These are phyloP conservation scores for Suillus placidus DNA, from an alignment of 768 basidiomycete genomes.

Conservation along the genomic window DNA sequence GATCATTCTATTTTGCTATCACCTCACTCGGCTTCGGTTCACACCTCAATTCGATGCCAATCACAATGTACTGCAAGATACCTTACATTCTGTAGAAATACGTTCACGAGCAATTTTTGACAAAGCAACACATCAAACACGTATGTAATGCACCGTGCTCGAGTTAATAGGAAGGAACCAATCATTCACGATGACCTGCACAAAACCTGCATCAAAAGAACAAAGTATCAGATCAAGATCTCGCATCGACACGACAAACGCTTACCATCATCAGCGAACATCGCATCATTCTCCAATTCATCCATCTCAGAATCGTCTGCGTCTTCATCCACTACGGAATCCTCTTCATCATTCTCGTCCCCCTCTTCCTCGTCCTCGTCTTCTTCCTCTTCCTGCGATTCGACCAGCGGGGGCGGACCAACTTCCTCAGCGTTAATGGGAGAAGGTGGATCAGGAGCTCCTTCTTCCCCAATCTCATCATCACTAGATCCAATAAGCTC, in stretches of 20 bases:
- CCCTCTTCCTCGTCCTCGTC: slow-evolving; percentile 17
- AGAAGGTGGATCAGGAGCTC: neutral
- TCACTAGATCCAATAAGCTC: slow-evolving; percentile 5
- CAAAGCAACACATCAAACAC: slow-evolving; percentile 20
- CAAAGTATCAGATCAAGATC: slow-evolving; percentile 12
- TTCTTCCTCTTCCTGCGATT: slow-evolving; percentile 4
- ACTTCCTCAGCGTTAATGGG: neutral
- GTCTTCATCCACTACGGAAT: slow-evolving; percentile 13
- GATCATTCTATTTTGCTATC: too few species aligned
- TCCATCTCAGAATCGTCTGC: slow-evolving; percentile 8
- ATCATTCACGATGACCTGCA: slow-evolving; percentile 22
- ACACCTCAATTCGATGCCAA: too few species aligned
- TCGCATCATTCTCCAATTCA: slow-evolving; percentile 12
- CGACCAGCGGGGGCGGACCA: neutral
- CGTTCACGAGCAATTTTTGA: neutral
- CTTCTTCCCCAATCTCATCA: neutral
- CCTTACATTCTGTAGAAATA: neutral
- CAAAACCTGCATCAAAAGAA: slow-evolving; percentile 11
- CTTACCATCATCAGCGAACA: slow-evolving; percentile 9
- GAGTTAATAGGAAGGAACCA: slow-evolving; percentile 22
- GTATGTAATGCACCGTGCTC: slow-evolving; percentile 30
- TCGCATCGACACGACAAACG: too few species aligned
- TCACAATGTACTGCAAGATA: neutral
- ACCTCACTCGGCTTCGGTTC: too few species aligned
- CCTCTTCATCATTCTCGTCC: neutral